phyloP scores from a whole-genome alignment of 257 asterid genomes.

The Linderniella brevidens region DNA sequence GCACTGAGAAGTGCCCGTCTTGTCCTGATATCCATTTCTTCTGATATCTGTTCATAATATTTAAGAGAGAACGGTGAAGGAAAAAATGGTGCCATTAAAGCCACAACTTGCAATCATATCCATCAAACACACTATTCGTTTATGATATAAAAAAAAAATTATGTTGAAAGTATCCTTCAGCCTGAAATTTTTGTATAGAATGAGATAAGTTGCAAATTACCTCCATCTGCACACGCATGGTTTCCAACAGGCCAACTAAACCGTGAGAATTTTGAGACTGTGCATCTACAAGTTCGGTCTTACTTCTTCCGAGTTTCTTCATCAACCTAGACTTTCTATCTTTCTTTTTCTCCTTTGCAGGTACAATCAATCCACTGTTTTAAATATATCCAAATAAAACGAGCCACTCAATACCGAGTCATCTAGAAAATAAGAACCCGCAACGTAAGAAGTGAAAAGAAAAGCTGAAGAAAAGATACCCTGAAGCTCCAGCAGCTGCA shows the following conservation, averaged over 20 bases:
- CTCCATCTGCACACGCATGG: slow-evolving; percentile 99
- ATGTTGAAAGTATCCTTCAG: no score
- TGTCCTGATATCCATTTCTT: slow-evolving; percentile 79
- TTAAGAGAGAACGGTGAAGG: background rate
- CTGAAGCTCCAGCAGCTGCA: slow-evolving; percentile 98
- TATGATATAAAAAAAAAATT: no score
- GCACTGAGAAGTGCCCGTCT: slow-evolving; percentile 88
- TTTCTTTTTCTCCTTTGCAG: slow-evolving; percentile 79
- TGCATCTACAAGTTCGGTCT: slow-evolving; percentile 35
- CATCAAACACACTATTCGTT: no score
- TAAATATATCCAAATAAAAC: slow-evolving; percentile 13
- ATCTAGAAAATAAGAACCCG: slow-evolving; percentile 1
- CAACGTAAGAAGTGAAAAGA: slow-evolving; percentile 5
- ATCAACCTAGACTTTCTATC: slow-evolving; percentile 63
- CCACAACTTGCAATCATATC: no score
- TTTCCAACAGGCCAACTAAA: slow-evolving; percentile 80
- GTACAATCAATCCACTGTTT: slow-evolving; percentile 89
- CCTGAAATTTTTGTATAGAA: no score
- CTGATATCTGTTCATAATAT: slow-evolving; percentile 49
- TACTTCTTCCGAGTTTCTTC: slow-evolving; percentile 84
- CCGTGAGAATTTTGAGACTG: slow-evolving; percentile 64
- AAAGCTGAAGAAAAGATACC: slow-evolving; percentile 27
- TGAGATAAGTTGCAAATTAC: slow-evolving; percentile 15
- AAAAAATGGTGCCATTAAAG: background rate
- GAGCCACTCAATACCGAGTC: slow-evolving; percentile 6